Base-by-base conservation (phyloP, 139 green algal genomes). In the Picochlorum sp. region DNA sequence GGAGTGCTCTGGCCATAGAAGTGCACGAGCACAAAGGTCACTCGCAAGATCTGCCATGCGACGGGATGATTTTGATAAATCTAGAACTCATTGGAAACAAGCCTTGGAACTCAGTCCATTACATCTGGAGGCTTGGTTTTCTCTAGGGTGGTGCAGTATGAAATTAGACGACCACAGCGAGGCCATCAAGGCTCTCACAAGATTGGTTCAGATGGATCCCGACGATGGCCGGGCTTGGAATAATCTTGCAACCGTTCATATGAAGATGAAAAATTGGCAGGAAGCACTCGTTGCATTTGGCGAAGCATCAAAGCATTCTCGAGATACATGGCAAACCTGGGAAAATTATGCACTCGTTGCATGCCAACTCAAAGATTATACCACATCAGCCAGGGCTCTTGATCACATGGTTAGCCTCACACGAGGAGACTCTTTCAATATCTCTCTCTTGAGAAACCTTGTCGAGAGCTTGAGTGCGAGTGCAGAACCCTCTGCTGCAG, bases 191-290 rank as follows among this genome's bases (percentile, higher is more conserved):
- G 85, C 87, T 3, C 95, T 92, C 71, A 90, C 83, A 1, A 78
- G 89, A 26, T 49, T 50, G 57, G 64, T 30, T 1, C 88, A 95
- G 66, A 74, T 90, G 38, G 83, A 94, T 54, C 81, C 85, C 11
- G 86, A 95, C 34, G 82, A 95, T 62, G 91, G 82, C 2, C 86
- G 95, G 64, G 87, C 89, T 0, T 98, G 91, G 91, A 95, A 94
- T 84, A 98, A 98, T 79, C 62, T 97, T 30, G 91, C 85, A 2
- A 89, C 88, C 10, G 72, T 97, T 38, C 89, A 88, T 72, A 69
- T 92, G 77, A 69, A 83, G 57, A 52, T 77, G 32, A 57, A 71
- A 10, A 61, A 50, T 46, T 73, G 64, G 63, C 23, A 18, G 4
- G 54, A 71, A 51, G 76, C 71, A 21, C 80, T 71, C 41, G 62